phyloP scores from a whole-genome alignment of 2,329 filamentous ascomycete genomes.

The Penicillium aurantiogriseum region DNA sequence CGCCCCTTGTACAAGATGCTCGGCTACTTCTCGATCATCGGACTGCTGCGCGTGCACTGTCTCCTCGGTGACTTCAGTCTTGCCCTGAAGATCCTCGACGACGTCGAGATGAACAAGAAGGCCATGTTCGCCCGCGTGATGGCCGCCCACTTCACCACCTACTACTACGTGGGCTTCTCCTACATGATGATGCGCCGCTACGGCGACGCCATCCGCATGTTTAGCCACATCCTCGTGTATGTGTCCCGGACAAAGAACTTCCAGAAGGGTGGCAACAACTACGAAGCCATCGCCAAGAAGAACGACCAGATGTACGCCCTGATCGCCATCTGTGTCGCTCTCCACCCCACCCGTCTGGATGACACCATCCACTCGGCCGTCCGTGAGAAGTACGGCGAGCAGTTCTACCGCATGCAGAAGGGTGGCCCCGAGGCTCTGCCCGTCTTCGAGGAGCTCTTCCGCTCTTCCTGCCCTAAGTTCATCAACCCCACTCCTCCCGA shows the following conservation, averaged over 20 bases:
- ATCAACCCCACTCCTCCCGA: conserved; percentile 96
- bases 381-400: conserved; percentile 98
- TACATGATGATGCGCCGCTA: conserved; percentile 99
- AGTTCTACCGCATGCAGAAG: conserved; percentile 93
- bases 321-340: conserved; percentile 97
- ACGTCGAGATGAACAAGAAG: conserved; percentile 99
- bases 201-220: conserved; percentile 98
- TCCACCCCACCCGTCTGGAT: conserved; percentile 94
- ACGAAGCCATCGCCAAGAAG: conserved; percentile 99
- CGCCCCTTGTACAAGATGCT: conserved; percentile 97
- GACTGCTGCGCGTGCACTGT: conserved; percentile 91
- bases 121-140: conserved; percentile 99
- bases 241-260: conserved; percentile 99
- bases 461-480: conserved; percentile 97
- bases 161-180: conserved; percentile 99
- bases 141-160: conserved; percentile 99
- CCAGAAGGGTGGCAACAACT: conserved; percentile 88
- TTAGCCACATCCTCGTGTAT: conserved; percentile 99
- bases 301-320: conserved; percentile 99
- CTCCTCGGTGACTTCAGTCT: conserved; percentile 96
- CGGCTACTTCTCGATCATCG: conserved; percentile 99
- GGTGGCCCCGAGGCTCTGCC: conserved; percentile 93
- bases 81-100: conserved; percentile 96
- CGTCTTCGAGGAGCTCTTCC: conserved; percentile 98
- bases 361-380: conserved; percentile 98